Evolutionary conservation across 176 grass and related monocot species (phyloP), one percentile per base, ranked within the genome.

Genomic region (Triticum timopheevii): DNA sequence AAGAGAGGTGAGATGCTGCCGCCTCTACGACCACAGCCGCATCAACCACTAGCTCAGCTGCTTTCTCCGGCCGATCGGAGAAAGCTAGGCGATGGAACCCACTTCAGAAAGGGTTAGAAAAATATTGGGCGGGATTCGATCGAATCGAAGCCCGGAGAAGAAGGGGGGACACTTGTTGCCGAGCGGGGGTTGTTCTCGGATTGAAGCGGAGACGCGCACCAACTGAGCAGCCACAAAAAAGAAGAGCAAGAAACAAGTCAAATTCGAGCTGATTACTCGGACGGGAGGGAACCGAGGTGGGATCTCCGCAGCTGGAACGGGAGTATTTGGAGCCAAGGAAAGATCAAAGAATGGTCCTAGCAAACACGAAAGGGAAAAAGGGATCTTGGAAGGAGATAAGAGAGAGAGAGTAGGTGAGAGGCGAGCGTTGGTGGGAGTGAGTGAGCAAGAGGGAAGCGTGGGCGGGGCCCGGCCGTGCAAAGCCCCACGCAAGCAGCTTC

Each of bases 21-120:
- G 73, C 52, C 65, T 42, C 76, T 61, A 80, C 69, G 80, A 83
- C 80, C 83, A 78, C 34, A 84, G 79, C 79, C 39, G 77, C 82
- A 77, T 88, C 87, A 75, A 89, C 52, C 67, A 87, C 88, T 79
- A 49, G 23, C 40, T 42, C 20, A 66, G 13, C 39, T 23, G 59
- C 77, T 59, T 81, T 66, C 64, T 83, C 80, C 13, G 80, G 47
- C 70, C 81, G 69, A 91, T 81, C 76, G 50, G 68, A 75, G 35
- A 59, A 84, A 69, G 70, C 87, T 90, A 94, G 87, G 87, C 90
- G 93, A 89, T 90, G 79, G 90, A 92, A 92, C 79, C 93, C 76
- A 92, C 93, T 90, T 92, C 80, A 70, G 6, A 63, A 77, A 69
- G 36, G 50, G 50, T 54, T 54, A 54, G 15, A 70, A 69, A 78